Evolutionary conservation across 2,329 filamentous ascomycete species (phyloP), one percentile per base, ranked within the genome.

Genomic region (Amauroascus verrucosus): DNA sequence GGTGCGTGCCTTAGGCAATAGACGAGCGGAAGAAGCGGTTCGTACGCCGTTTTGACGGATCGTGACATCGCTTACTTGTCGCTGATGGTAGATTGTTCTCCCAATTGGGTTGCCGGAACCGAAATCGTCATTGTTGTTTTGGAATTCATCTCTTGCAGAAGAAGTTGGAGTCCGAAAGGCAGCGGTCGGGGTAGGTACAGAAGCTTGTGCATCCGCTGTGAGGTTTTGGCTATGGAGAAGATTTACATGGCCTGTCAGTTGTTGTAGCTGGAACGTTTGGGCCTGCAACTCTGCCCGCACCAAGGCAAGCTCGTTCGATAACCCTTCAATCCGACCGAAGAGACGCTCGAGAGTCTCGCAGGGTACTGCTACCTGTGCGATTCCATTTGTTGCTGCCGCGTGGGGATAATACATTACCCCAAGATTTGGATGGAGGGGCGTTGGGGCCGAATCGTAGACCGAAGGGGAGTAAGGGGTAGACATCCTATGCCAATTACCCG

Each of bases 201-300:
- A 35, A 11, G 16, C n/a, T 26, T 53, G 51, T 7, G 22, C 24
- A 9, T 24, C 20, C 13, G 24, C 30, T 1, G 20, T 5, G 33
- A 22, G 16, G 18, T 35, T 35, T 22, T 41, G 51, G 22, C 13
- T 22, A 16, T 14, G 35, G 20, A 53, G 33, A 11, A 33, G 1
- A 16, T 48, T 53, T 16, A 53, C 44, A 32, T 53, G 51, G 7
- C 44, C 43, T 2, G 51, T 53, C 33, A 53, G 16, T 26, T 53
- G 51, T 18, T 53, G 51, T 1, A 53, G 26, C 30, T 53, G 51
- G n/a, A 53, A 48, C 4, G 43, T 53, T 30, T 53, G 51, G 18
- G 43, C 45, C 33, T 48, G 51, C 8, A 53, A 1, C 28, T 53
- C 51, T 16, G 51, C 18, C 7, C 45, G 51, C 13, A 53, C 51